phyloP scores from a whole-genome alignment of 2,329 filamentous ascomycete genomes.

The Botrytis aclada region DNA sequence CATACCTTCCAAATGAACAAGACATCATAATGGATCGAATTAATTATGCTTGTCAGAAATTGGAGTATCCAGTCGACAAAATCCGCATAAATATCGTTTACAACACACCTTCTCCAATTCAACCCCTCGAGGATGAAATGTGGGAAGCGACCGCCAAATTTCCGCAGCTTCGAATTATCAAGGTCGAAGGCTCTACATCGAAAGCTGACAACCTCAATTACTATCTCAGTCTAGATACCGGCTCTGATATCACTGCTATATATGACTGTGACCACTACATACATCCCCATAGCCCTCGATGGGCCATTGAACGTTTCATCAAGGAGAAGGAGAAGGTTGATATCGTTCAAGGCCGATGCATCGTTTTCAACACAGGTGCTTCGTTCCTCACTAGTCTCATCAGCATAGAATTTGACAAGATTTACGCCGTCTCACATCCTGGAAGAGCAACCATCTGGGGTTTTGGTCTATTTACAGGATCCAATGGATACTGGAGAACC shows the following conservation, averaged over 20 bases:
- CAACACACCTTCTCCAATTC: slow-evolving; percentile 47
- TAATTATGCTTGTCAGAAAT: slow-evolving; percentile 45
- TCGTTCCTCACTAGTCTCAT: slow-evolving; percentile 47
- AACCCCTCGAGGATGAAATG: slow-evolving; percentile 45
- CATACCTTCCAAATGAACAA: slow-evolving; percentile 50
- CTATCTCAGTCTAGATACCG: slow-evolving; percentile 45
- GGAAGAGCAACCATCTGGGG: slow-evolving; percentile 47
- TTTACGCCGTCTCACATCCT: slow-evolving; percentile 50
- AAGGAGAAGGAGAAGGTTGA: slow-evolving; percentile 42
- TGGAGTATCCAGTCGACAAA: slow-evolving; percentile 46
- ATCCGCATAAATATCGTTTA: slow-evolving; percentile 49
- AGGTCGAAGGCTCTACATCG: slow-evolving; percentile 47
- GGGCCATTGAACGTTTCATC: slow-evolving; percentile 48
- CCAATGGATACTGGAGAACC: slow-evolving; percentile 49
- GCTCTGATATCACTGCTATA: slow-evolving; percentile 46
- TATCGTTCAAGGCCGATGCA: slow-evolving; percentile 49
- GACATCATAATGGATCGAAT: slow-evolving; percentile 49
- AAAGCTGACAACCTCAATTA: slow-evolving; percentile 51
- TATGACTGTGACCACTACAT: slow-evolving; percentile 51
- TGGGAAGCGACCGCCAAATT: slow-evolving; percentile 40
- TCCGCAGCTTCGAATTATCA: slow-evolving; percentile 45
- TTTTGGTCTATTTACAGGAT: slow-evolving; percentile 46
- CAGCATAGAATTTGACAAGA: slow-evolving; percentile 50
- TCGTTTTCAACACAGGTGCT: slow-evolving; percentile 47
- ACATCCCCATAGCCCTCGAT: slow-evolving; percentile 47